Evolutionary conservation across 257 asterid species (phyloP).

Genomic region (Verbena officinalis): DNA sequence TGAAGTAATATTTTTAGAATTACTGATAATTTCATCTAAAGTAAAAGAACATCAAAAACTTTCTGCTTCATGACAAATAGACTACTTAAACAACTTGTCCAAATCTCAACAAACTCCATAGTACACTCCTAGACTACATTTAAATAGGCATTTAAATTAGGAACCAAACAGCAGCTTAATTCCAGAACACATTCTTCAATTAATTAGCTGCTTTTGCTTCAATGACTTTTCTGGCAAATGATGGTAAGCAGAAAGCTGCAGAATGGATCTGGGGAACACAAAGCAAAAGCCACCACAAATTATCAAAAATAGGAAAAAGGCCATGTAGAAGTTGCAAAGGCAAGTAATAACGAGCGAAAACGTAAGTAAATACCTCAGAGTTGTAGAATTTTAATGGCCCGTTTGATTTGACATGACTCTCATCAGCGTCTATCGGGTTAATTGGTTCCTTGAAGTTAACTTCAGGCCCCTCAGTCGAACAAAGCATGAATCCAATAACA

Average conservation of each 20-base stretch:
- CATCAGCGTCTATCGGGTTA: constrained; percentile 65
- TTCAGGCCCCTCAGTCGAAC: constrained; percentile 77
- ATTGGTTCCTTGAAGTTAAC: constrained; percentile 76
- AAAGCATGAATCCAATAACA: constrained; percentile 87
- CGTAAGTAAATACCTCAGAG: constrained; percentile 58
- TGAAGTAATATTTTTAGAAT: not conserved
- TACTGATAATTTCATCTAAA: not conserved
- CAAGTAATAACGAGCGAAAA: not conserved
- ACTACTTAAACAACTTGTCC: constrained; percentile 22
- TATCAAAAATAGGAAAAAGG: not conserved
- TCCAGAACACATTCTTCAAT: constrained; percentile 21
- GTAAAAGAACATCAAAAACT: not conserved
- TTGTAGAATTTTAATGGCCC: constrained; percentile 77
- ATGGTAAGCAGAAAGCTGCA: constrained; percentile 94
- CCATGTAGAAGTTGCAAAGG: not conserved
- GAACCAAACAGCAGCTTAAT: constrained; percentile 19
- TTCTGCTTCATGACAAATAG: not conserved
- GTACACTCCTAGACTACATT: constrained; percentile 14
- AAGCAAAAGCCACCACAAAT: constrained; percentile 4
- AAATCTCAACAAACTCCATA: constrained; percentile 9
- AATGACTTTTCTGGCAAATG: constrained; percentile 86
- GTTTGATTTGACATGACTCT: constrained; percentile 34
- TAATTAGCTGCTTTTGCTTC: constrained; percentile 61
- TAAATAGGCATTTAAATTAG: constrained; percentile 5
- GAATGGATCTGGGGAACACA: constrained; percentile 66